Percentiles rank a stretch among this genome's conserved stretches.
Conservation (phyloP, 2,329 filamentous ascomycete species). For the Cercospora sp. region DNA sequence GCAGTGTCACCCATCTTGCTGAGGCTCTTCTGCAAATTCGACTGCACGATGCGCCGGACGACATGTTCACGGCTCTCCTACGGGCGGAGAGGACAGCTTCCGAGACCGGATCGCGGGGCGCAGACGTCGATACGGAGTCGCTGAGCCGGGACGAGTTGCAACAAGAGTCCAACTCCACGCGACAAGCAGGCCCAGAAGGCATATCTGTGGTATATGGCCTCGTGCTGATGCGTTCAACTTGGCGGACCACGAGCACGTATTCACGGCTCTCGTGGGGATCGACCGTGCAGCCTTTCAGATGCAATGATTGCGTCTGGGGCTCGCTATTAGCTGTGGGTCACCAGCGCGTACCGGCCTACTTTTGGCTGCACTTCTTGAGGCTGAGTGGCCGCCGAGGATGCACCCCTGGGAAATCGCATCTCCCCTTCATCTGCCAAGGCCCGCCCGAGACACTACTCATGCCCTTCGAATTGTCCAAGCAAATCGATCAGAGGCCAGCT, state of each 20-base stretch:
- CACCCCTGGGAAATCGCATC: constrained; percentile 1
- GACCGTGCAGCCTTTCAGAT: background rate
- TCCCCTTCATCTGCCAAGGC: constrained; percentile 8
- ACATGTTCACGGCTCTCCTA: background rate
- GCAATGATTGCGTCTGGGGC: constrained; percentile 11
- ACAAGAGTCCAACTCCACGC: background rate
- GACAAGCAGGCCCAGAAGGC: background rate
- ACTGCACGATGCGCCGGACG: background rate
- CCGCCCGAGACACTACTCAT: background rate
- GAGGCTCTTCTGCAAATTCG: background rate
- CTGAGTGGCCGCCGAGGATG: background rate
- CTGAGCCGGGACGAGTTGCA: background rate
- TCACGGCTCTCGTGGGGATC: constrained; percentile 1
- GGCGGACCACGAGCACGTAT: background rate
- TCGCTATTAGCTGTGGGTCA: background rate
- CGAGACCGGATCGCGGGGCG: background rate
- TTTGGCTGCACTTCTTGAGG: background rate
- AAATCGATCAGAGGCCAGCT: background rate
- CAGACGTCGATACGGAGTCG: background rate
- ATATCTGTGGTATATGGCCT: background rate
- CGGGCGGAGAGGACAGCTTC: background rate
- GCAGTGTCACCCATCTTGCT: background rate
- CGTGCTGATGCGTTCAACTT: background rate
- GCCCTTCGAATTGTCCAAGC: background rate
- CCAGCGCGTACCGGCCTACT: background rate